Base-by-base conservation (phyloP, 345 rosid genomes). In the Salix brachista region DNA sequence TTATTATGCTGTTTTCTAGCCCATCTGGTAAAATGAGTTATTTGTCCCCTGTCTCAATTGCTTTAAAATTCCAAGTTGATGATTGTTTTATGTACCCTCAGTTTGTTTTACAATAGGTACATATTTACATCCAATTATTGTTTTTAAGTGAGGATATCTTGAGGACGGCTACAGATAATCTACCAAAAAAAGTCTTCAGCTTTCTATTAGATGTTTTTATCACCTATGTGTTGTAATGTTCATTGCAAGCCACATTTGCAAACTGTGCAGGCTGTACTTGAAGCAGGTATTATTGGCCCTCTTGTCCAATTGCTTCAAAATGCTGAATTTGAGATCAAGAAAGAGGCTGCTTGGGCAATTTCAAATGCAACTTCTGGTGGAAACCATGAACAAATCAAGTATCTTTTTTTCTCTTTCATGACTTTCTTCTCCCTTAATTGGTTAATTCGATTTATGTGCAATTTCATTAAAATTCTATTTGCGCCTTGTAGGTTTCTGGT, bases 331-430 rank as follows among this genome's bases (percentile, higher is more conserved):
- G 80, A 76, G 56, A 76, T 80, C 13, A 80, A 80, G 73, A 76
- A 72, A 75, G 82, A 80, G 56, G 78, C 75, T 80, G 82, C 78
- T 50, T 80, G 82, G 82, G 79, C 82, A 37, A 37, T 80, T 75
- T 75, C 82, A 21, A 80, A 80, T 71, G 83, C 83, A 70, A 75
- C 79, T 36, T 75, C 77, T 56, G 83, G 80, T 72, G 83, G 83
- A 52, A 71, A 25, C 25, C 73, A 67, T 46, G 80, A 80, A 26
- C 83, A 80, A 68, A 80, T 80, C 77, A 80, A 80, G 83, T 76
- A 76, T 41, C 11, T 60, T 25, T 21, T 28, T 25, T 28, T 25
- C 26, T n/a, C 39, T 56, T 65, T 9, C 50, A 62, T 58, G 41
- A 18, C 23, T 23, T 2, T 13, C 52, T 48, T 52, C 44, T 66